Evolutionary conservation across 129 eudicot genomes (phyloP).

Genomic region (Chrysanthemum makinoi): DNA sequence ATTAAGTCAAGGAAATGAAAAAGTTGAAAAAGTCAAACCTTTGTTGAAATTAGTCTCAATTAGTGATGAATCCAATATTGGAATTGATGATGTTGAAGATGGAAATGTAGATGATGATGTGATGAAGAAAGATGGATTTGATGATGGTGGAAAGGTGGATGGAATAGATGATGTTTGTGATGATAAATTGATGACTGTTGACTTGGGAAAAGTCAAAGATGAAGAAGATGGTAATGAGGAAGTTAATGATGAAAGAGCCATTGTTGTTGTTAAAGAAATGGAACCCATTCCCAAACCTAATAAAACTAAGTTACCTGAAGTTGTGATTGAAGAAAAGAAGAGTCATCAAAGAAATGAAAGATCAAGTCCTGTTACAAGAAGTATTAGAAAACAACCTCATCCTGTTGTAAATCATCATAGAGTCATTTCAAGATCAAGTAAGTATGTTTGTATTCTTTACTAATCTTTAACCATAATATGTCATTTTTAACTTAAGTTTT

Average conservation of each 20-base stretch:
- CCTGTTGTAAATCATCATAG: constrained; percentile 39
- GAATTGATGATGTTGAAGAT: constrained; percentile 21
- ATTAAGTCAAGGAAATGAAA: constrained; percentile 20
- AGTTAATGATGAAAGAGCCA: constrained; percentile 41
- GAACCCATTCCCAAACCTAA: constrained; percentile 29
- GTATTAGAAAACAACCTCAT: constrained; percentile 40
- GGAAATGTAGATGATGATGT: constrained; percentile 36
- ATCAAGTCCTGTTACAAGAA: constrained; percentile 37
- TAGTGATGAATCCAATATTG: constrained; percentile 16
- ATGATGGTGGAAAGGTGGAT: not conserved
- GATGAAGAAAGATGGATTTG: constrained; percentile 34
- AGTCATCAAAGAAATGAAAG: constrained; percentile 38
- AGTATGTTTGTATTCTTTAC: constrained; percentile 18
- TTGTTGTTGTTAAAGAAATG: constrained; percentile 51
- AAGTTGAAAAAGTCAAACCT: constrained; percentile 28
- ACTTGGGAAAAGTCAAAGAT: constrained; percentile 18
- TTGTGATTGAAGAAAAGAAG: constrained; percentile 48
- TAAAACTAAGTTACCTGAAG: constrained; percentile 6
- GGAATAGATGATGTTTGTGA: constrained; percentile 31
- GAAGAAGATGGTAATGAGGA: constrained; percentile 36
- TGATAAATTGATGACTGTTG: constrained; percentile 47
- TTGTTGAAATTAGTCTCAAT: constrained; percentile 5
- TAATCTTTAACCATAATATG: not conserved
- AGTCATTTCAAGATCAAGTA: constrained; percentile 53
- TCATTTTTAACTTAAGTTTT: constrained; percentile 9